Base-by-base conservation (phyloP, 2,329 filamentous ascomycete genomes). In the Escovopsis sp. region DNA sequence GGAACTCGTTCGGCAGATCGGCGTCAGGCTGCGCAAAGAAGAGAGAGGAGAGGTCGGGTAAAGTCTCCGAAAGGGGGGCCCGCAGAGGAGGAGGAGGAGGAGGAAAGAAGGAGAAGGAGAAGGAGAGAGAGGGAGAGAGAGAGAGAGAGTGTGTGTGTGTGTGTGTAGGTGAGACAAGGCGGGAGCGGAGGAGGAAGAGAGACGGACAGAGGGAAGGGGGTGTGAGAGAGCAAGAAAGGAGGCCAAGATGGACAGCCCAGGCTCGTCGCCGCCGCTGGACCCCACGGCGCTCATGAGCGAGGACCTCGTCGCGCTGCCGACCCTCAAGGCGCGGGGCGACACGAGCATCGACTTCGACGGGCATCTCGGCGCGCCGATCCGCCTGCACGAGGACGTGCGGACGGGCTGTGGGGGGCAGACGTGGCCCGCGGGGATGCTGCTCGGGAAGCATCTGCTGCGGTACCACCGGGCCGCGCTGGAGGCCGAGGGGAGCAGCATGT, bases 371-470 rank as follows among this genome's bases (percentile, higher is more conserved):
- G 62, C 70, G 33, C 76, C 81, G 10, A 67, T 96, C 41, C 66
- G 71, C 40, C 71, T 96, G 13, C 80, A 83, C 49, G 86, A 94
- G 56, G 87, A 96, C 56, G 69, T 94, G 33, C 74, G 72, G 38
- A 74, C 82, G 43, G 90, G 90, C 41, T 96, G 90, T 56, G 90
- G 90, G 33, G 90, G 90, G 3, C 83, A 92, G 58, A 69, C 92
- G 10, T 96, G 90, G 90, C 88, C 87, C 3, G 88, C 88, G 1
- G 90, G 90, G 10, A 81, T 93, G 75, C 72, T 90, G 13, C 65
- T 98, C 35, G 72, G 81, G 15, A 84, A 79, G 56, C 92, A 96
- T 53, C 71, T 96, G 68, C 66, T 96, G 39, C 72, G 78, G 35
- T 77, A 77, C 50, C 80, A 83, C 47, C 63, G 62, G 42, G 60